These are phyloP conservation scores for Septoria petroselini DNA, from an alignment of 2,329 filamentous ascomycete genomes.

Conservation along the genomic window DNA sequence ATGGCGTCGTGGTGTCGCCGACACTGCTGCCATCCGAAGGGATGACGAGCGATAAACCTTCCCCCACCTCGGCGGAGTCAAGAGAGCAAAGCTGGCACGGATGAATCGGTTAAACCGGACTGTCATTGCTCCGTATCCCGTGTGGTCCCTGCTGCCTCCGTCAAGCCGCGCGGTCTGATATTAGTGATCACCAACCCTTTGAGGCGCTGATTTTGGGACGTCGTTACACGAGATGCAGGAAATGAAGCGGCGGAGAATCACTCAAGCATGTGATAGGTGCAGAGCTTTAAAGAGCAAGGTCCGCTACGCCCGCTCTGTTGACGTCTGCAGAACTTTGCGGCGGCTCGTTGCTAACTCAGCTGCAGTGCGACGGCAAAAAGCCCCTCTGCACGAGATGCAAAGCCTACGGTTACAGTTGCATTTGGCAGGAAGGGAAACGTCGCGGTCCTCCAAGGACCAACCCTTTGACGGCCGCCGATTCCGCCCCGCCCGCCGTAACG, in stretches of 20 bases:
- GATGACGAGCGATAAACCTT: no score
- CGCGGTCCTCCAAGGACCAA: constrained; percentile 15
- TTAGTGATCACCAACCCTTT: no score
- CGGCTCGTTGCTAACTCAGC: not conserved
- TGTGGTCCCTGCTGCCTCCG: not conserved
- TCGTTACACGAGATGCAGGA: constrained; percentile 1
- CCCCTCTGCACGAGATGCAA: constrained; percentile 16
- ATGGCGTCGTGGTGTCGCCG: no score
- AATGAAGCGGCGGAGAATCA: constrained; percentile 15
- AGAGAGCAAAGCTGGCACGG: no score
- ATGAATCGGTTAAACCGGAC: no score
- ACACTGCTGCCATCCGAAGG: no score
- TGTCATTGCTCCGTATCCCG: no score
- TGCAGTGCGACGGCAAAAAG: constrained; percentile 15
- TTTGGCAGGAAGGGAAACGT: constrained; percentile 15
- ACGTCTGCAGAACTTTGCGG: not conserved
- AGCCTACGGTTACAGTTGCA: constrained; percentile 19
- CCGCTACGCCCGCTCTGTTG: not conserved
- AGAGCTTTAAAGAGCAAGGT: constrained; percentile 15
- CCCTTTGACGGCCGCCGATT: not conserved
- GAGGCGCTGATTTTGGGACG: no score
- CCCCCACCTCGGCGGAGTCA: no score
- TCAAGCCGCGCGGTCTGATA: no score
- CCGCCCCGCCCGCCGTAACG: no score
- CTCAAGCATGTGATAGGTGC: constrained; percentile 19